These are phyloP conservation scores for Cucumis hystrix DNA, from an alignment of 306 rosid genomes.

Conservation along the genomic window DNA sequence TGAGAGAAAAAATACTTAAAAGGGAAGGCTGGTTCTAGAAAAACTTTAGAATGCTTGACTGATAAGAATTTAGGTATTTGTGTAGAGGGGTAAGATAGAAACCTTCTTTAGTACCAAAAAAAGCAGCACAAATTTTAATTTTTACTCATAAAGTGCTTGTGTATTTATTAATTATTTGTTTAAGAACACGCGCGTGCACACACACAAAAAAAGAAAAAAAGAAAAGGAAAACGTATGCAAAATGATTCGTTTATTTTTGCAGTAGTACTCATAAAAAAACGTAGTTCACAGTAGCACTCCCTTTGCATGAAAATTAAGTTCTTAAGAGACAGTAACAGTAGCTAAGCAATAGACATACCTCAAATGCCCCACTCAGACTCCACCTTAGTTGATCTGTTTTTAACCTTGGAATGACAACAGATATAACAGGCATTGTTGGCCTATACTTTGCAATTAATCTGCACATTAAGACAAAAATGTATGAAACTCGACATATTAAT, in stretches of 20 bases:
- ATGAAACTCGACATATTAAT: not conserved
- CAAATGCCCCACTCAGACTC: constrained; percentile 93
- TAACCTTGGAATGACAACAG: constrained; percentile 33
- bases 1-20: not conserved
- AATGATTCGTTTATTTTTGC: not conserved
- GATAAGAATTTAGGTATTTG: not conserved
- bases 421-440: constrained; percentile 43
- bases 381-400: constrained; percentile 30
- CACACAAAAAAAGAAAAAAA: too few relatives aligned
- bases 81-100: not conserved
- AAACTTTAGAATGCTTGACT: not conserved
- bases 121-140: not conserved
- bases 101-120: not conserved
- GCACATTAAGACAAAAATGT: constrained; percentile 3
- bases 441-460: constrained; percentile 41
- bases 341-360: constrained; percentile 28
- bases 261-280: not conserved
- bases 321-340: not conserved
- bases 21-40: not conserved
- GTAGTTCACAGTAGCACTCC: not conserved
- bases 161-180: not conserved
- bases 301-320: not conserved
- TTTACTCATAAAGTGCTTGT: not conserved
- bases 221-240: not conserved
- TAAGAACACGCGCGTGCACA: not conserved